phyloP scores from a whole-genome alignment of 148 eudicot genomes.

The Gaultheria prostrata region DNA sequence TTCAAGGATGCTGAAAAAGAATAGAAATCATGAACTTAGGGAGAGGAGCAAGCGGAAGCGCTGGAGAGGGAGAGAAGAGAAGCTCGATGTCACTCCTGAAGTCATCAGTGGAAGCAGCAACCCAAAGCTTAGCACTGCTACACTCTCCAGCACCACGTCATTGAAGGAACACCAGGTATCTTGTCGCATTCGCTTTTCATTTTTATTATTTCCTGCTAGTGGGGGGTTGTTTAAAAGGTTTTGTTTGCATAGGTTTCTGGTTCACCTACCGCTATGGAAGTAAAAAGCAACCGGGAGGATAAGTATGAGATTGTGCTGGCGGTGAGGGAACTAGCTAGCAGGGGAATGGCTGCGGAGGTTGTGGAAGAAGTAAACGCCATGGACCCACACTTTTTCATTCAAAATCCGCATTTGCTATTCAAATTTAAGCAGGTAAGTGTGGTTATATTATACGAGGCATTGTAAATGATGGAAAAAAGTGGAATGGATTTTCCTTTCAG shows the following conservation, averaged over 20 bases:
- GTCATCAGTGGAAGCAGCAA: conserved; percentile 31
- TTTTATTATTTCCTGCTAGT: background rate
- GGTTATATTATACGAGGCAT: background rate
- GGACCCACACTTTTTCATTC: conserved; percentile 62
- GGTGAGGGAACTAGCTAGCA: conserved; percentile 72
- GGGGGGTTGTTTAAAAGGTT: background rate
- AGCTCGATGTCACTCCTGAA: conserved; percentile 32
- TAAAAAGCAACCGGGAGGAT: conserved; percentile 33
- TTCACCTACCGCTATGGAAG: conserved; percentile 25
- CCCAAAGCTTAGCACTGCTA: conserved; percentile 31
- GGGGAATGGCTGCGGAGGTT: conserved; percentile 90
- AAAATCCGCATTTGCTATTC: conserved; percentile 66
- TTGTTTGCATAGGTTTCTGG: conserved; percentile 35
- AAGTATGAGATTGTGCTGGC: conserved; percentile 63
- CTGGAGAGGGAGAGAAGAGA: conserved; percentile 80
- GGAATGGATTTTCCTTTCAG: background rate
- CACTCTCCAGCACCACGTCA: conserved; percentile 7
- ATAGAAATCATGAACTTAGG: conserved; percentile 45
- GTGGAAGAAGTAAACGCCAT: conserved; percentile 77
- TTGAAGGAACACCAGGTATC: conserved; percentile 25
- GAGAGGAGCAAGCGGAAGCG: conserved; percentile 81
- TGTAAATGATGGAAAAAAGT: background rate
- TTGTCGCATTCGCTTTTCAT: background rate
- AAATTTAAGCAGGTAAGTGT: conserved; percentile 83
- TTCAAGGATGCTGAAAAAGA: conserved; percentile 39